Percentiles rank a stretch among this genome's conserved stretches.
Evolutionary conservation across 2,329 filamentous ascomycete genomes (phyloP).

Genomic region (Rhinocladiella mackenziei): DNA sequence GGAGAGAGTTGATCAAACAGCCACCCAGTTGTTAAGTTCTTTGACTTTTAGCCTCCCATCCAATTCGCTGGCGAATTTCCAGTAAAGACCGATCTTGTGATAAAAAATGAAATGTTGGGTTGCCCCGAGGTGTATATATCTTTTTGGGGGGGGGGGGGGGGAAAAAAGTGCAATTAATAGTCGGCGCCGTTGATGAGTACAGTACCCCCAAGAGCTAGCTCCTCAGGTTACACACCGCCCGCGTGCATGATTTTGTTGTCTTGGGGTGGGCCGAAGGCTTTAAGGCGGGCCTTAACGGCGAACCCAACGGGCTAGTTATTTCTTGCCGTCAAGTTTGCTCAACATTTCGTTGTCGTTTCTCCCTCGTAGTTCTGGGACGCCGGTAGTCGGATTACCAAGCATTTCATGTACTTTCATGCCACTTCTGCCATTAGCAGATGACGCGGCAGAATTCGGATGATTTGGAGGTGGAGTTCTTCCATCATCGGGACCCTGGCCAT

Average conservation of each 20-base stretch:
- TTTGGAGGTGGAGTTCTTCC: slow-evolving; percentile 40
- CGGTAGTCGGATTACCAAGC: slow-evolving; percentile 36
- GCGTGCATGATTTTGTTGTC: not conserved
- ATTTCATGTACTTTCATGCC: slow-evolving; percentile 49
- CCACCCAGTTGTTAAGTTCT: slow-evolving; percentile 24
- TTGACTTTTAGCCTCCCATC: slow-evolving; percentile 19
- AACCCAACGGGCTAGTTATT: slow-evolving; percentile 15
- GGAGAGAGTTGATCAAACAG: slow-evolving; percentile 27
- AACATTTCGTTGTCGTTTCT: slow-evolving; percentile 51
- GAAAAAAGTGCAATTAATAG: slow-evolving; percentile 10
- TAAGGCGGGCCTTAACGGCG: not conserved
- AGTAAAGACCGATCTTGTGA: slow-evolving; percentile 22
- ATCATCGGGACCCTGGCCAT: slow-evolving; percentile 30
- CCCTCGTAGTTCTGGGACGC: slow-evolving; percentile 34
- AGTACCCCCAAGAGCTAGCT: slow-evolving; percentile 6
- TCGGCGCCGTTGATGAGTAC: not conserved
- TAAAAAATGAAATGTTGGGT: slow-evolving; percentile 29
- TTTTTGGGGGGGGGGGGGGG: slow-evolving; percentile 11
- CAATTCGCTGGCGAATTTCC: slow-evolving; percentile 17
- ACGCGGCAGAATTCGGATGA: slow-evolving; percentile 34
- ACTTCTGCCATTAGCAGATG: slow-evolving; percentile 35
- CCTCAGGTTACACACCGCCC: slow-evolving; percentile 1
- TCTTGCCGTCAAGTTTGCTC: slow-evolving; percentile 33
- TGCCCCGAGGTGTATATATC: slow-evolving; percentile 28
- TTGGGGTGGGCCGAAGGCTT: not conserved